These are phyloP conservation scores for Neurospora tetrasperma DNA, from an alignment of 495 filamentous ascomycete genomes.

Conservation along the genomic window DNA sequence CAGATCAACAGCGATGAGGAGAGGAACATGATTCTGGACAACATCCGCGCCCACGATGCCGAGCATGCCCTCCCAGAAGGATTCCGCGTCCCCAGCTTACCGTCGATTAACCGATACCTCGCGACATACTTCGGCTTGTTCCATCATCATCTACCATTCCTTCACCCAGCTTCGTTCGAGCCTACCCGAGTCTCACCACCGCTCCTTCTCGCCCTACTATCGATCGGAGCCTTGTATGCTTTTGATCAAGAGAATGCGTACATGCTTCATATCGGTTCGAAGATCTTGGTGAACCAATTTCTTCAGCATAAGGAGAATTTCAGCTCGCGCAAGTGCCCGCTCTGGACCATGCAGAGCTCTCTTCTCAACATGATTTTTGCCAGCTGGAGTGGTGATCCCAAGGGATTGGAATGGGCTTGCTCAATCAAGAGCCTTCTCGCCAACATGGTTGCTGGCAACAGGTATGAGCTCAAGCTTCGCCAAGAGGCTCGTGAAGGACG, in stretches of 20 bases:
- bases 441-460: conserved; percentile 97
- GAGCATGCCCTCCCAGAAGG: conserved; percentile 76
- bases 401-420: conserved; percentile 96
- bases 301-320: conserved; percentile 97
- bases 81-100: conserved; percentile 74
- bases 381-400: conserved; percentile 97
- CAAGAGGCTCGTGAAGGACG: conserved; percentile 76
- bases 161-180: conserved; percentile 87
- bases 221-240: conserved; percentile 91
- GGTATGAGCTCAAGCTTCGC: conserved; percentile 89
- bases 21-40: conserved; percentile 70
- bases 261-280: conserved; percentile 94
- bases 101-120: conserved; percentile 77
- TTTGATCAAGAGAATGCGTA: conserved; percentile 95
- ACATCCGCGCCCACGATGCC: conserved; percentile 67
- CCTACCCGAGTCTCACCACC: conserved; percentile 68
- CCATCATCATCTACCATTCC: conserved; percentile 92
- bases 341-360: conserved; percentile 96
- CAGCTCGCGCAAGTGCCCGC: conserved; percentile 92
- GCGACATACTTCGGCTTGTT: conserved; percentile 95
- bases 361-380: conserved; percentile 98
- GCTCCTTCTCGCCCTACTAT: conserved; percentile 80
- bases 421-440: conserved; percentile 95
- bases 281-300: conserved; percentile 92
- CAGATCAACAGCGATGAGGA: conserved; percentile 69